Evolutionary conservation across 345 rosid species (phyloP).

Genomic region (Eucalyptus pauciflora): DNA sequence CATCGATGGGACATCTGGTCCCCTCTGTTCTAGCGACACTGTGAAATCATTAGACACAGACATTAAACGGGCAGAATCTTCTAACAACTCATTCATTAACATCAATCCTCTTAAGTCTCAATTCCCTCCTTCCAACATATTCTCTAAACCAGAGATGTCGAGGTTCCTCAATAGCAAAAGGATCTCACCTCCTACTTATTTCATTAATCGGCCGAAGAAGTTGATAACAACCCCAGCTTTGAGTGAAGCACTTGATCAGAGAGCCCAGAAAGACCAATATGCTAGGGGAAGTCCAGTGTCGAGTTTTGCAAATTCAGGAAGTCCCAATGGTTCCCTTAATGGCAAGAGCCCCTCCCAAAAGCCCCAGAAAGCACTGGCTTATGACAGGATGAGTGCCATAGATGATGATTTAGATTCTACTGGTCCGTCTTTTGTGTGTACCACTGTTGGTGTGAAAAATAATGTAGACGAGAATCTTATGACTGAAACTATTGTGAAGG

Average conservation of each 20-base stretch:
- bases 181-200: conserved; percentile 43
- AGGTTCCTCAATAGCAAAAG: conserved; percentile 44
- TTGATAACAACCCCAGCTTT: conserved; percentile 21
- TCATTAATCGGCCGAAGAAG: conserved; percentile 22
- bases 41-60: conserved; percentile 8
- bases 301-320: conserved; percentile 12
- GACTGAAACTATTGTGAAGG: conserved; percentile 14
- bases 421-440: neutral
- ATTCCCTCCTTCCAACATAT: conserved; percentile 64
- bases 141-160: conserved; percentile 85
- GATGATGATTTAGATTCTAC: neutral
- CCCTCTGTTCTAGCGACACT: conserved; percentile 10
- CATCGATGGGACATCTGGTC: conserved; percentile 6
- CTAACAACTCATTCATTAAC: conserved; percentile 11
- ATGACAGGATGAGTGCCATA: neutral
- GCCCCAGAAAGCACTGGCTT: conserved; percentile 9
- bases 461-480: conserved; percentile 8
- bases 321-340: conserved; percentile 16
- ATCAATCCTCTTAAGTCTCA: conserved; percentile 78
- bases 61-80: conserved; percentile 15
- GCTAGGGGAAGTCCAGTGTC: neutral
- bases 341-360: conserved; percentile 1
- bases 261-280: conserved; percentile 1
- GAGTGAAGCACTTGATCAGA: conserved; percentile 6
- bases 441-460: conserved; percentile 10